Base-by-base conservation (phyloP, 805 yeast species). In the Ogataea corticis region DNA sequence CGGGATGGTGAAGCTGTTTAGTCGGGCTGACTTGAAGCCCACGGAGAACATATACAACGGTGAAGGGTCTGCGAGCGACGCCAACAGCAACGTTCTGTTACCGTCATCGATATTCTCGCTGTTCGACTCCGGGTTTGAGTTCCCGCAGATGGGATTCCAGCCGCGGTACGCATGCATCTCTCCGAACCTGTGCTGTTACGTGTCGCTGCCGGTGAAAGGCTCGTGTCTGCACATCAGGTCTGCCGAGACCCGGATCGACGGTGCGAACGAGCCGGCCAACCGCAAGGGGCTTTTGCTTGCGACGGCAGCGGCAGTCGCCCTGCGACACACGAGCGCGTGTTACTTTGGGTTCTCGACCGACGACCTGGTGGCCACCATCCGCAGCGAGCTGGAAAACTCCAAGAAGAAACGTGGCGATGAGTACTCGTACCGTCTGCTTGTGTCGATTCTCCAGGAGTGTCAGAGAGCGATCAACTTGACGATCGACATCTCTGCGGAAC, bases 401-500 rank as follows among this genome's bases (percentile, higher is more conserved):
- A 23, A 50, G 25, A 39, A 58, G 29, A 23, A 54, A 18, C 46
- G 62, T 32, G 49, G 55, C 5, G 45, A 59, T 19, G 48, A 60
- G 29, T 58, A 56, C 23, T 56, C 70, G 11, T 59, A 59, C 46
- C 58, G 66, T 54, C 71, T 72, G 31, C 68, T 63, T 55, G 62
- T 63, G 7, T 66, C 76, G 1, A 65, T 84, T 2, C 60, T 85
- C 14, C 70, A 77, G 44, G 96, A 89, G 59, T 73, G 83, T 2
- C 95, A 88, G 58, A 67, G 82, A n/a, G 82, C 94, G 0, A 75
- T 89, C 49, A 85, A 81, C 56, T 82, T 88, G 56, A 79, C 82
- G 27, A 71, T 88, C 43, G 87, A 85, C 57, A 79, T 81, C 38
- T 76, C 82, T 7, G 79, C 80, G 43, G 96, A 87, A 44, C 85